These are phyloP conservation scores for Wickerhamomyces silvicola DNA, from an alignment of 805 yeast genomes.

Conservation along the genomic window DNA sequence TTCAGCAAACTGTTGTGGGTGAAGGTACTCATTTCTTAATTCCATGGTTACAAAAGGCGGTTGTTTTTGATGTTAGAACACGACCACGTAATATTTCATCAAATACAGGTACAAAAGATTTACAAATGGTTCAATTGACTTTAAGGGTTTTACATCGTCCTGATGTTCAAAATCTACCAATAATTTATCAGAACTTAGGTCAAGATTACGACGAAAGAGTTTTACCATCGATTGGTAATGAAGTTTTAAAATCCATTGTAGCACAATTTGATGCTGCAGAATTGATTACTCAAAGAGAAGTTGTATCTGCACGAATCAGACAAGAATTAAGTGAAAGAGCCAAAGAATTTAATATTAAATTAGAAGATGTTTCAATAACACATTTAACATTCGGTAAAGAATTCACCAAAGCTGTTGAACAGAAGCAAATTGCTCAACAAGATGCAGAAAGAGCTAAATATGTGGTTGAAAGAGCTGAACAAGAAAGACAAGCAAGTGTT, in stretches of 20 bases:
- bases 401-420: constrained; percentile 97
- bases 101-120: constrained; percentile 93
- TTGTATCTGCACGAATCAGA: constrained; percentile 83
- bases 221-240: constrained; percentile 88
- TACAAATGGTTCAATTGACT: constrained; percentile 92
- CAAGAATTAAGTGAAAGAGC: constrained; percentile 82
- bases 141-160: constrained; percentile 93
- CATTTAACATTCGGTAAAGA: constrained; percentile 96
- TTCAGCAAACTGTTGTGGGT: constrained; percentile 80
- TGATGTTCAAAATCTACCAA: constrained; percentile 74
- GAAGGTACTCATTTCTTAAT: constrained; percentile 95
- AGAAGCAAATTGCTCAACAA: constrained; percentile 98
- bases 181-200: constrained; percentile 86
- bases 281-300: constrained; percentile 93
- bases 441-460: constrained; percentile 97
- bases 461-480: constrained; percentile 93
- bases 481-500: constrained; percentile 90
- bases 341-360: constrained; percentile 76
- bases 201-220: constrained; percentile 93
- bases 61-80: constrained; percentile 90
- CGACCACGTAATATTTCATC: constrained; percentile 90
- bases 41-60: constrained; percentile 94
- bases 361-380: constrained; percentile 96
- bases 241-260: constrained; percentile 80
- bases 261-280: constrained; percentile 97